These are phyloP conservation scores for Agrocybe pediades DNA, from an alignment of 768 basidiomycete genomes.

Conservation along the genomic window DNA sequence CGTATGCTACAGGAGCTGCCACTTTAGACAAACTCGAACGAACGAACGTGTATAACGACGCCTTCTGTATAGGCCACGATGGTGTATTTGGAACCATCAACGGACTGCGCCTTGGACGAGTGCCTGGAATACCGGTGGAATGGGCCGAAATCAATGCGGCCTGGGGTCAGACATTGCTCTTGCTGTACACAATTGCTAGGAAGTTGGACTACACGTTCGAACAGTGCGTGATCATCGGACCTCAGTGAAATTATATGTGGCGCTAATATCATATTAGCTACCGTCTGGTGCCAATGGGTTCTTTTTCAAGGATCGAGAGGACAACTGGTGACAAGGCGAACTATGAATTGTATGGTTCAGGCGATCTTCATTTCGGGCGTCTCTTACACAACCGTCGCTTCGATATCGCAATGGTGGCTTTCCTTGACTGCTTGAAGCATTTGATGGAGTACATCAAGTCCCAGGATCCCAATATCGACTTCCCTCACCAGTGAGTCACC, in stretches of 20 bases:
- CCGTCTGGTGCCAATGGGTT: constrained; percentile 90
- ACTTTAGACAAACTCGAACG: constrained; percentile 84
- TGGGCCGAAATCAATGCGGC: constrained; percentile 99
- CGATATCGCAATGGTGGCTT: constrained; percentile 94
- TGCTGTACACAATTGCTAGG: constrained; percentile 87
- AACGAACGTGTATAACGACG: constrained; percentile 95
- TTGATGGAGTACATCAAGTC: constrained; percentile 83
- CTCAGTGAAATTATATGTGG: background rate
- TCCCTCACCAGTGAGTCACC: constrained; percentile 90
- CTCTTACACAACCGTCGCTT: constrained; percentile 94
- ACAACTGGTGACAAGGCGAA: constrained; percentile 77
- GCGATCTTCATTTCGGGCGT: constrained; percentile 87
- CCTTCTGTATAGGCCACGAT: constrained; percentile 94
- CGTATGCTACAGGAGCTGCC: constrained; percentile 75
- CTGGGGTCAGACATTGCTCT: constrained; percentile 93
- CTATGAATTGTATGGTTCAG: constrained; percentile 94
- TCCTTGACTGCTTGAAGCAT: constrained; percentile 93
- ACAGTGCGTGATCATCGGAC: constrained; percentile 53
- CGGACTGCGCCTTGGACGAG: constrained; percentile 86
- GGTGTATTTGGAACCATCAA: constrained; percentile 98
- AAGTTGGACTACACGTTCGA: constrained; percentile 91
- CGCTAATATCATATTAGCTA: constrained; percentile 53
- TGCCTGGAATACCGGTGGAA: constrained; percentile 88
- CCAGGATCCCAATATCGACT: constrained; percentile 71
- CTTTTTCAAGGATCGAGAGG: constrained; percentile 90